Evolutionary conservation across 768 basidiomycete genomes (phyloP).

Genomic region (Mrakia blollopis): DNA sequence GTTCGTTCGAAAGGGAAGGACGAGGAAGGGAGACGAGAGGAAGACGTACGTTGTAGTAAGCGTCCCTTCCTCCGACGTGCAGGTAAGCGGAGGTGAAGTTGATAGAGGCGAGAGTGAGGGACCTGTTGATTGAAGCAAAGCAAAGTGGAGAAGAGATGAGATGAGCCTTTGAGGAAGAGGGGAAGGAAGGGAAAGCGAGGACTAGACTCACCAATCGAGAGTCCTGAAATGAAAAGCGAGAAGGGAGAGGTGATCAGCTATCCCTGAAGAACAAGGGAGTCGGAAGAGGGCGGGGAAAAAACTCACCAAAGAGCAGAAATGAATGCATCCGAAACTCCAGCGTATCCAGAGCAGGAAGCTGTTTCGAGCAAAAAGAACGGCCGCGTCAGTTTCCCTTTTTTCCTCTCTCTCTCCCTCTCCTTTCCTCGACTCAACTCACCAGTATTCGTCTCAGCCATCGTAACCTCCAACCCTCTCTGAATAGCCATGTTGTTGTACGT

Average conservation of each 20-base stretch:
- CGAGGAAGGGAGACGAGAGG: background rate
- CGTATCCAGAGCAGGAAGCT: conserved; percentile 52
- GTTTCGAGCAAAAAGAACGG: background rate
- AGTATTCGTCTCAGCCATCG: conserved; percentile 69
- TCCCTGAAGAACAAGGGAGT: too few relatives aligned
- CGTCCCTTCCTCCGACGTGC: conserved; percentile 52
- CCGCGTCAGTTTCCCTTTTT: background rate
- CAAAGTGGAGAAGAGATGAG: conserved; percentile 1
- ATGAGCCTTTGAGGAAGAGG: background rate
- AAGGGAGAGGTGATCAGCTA: too few relatives aligned
- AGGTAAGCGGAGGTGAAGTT: conserved; percentile 55
- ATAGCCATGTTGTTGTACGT: conserved; percentile 41
- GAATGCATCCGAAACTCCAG: conserved; percentile 58
- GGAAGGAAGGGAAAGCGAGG: background rate
- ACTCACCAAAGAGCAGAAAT: conserved; percentile 54
- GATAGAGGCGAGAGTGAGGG: conserved; percentile 55
- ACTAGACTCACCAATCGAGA: conserved; percentile 36
- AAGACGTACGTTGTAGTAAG: conserved; percentile 54
- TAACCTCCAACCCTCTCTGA: conserved; percentile 45
- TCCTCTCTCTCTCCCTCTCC: background rate
- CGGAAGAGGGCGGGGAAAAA: too few relatives aligned
- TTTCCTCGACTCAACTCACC: background rate
- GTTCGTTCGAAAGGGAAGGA: background rate
- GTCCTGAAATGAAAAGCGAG: conserved; percentile 43
- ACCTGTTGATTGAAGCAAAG: too few relatives aligned